phyloP scores from a whole-genome alignment of 805 yeast species.

The Ogataea pignaliae region DNA sequence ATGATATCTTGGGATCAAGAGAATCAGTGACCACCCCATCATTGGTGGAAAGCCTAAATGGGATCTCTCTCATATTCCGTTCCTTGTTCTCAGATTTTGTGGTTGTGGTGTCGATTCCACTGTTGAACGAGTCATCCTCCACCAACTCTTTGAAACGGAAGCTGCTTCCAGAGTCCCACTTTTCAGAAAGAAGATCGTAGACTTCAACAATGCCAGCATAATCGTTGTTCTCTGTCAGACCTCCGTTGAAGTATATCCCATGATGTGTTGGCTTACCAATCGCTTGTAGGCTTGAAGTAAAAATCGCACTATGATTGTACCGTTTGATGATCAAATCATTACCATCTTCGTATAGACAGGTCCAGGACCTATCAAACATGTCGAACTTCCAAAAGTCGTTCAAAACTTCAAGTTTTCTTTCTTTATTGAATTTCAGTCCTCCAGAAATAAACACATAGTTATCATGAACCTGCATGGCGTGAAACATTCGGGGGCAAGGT shows the following conservation, averaged over 20 bases:
- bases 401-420: constrained; percentile 38
- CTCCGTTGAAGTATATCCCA: constrained; percentile 54
- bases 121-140: constrained; percentile 19
- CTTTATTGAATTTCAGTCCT: constrained; percentile 46
- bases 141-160: constrained; percentile 8
- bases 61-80: not conserved
- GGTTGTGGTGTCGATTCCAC: constrained; percentile 15
- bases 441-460: constrained; percentile 58
- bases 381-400: constrained; percentile 72
- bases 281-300: constrained; percentile 32
- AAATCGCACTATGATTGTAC: constrained; percentile 49
- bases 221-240: constrained; percentile 35
- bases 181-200: constrained; percentile 41
- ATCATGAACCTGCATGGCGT: constrained; percentile 48
- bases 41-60: constrained; percentile 5
- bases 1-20: not conserved
- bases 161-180: constrained; percentile 13
- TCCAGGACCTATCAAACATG: constrained; percentile 50
- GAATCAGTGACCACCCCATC: constrained; percentile 7
- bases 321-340: constrained; percentile 30
- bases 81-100: not conserved
- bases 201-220: constrained; percentile 33
- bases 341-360: constrained; percentile 37
- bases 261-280: constrained; percentile 36
- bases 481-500: constrained; percentile 53